Evolutionary conservation across 1,284 basidiomycete species (phyloP).

Genomic region (Takashimella tepidaria): DNA sequence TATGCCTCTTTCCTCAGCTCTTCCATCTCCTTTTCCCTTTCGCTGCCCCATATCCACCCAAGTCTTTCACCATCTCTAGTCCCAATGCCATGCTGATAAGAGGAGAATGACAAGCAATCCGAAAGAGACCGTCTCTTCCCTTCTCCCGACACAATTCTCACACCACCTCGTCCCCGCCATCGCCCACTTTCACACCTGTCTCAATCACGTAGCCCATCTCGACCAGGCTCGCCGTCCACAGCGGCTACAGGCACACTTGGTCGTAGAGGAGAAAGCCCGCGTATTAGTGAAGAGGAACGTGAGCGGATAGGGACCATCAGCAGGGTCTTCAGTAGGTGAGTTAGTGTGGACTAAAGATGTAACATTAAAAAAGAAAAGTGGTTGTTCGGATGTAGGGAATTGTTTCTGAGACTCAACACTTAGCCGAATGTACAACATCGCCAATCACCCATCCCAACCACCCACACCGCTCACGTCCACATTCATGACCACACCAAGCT

Average conservation of each 20-base stretch:
- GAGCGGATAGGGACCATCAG: neutral
- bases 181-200: slow-evolving; percentile 7
- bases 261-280: neutral
- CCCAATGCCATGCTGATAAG: neutral
- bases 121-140: slow-evolving; percentile 15
- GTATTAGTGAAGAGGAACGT: neutral
- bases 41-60: neutral
- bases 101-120: slow-evolving; percentile 2
- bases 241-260: neutral
- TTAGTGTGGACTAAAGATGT: neutral
- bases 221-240: neutral
- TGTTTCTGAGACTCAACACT: neutral
- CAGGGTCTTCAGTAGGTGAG: neutral
- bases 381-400: too few relatives aligned
- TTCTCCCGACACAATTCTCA: slow-evolving; percentile 12
- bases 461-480: neutral
- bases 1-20: slow-evolving; percentile 2
- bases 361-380: too few relatives aligned
- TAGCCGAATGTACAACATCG: slow-evolving; percentile 13
- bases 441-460: neutral
- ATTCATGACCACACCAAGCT: slow-evolving; percentile 1
- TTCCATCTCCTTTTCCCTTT: neutral
- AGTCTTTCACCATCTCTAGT: neutral
- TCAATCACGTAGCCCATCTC: neutral
- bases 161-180: slow-evolving; percentile 9